Percentiles rank a stretch among this genome's conserved stretches.
Conservation (phyloP, 2,329 filamentous ascomycete species). For the Fusarium sp. region DNA sequence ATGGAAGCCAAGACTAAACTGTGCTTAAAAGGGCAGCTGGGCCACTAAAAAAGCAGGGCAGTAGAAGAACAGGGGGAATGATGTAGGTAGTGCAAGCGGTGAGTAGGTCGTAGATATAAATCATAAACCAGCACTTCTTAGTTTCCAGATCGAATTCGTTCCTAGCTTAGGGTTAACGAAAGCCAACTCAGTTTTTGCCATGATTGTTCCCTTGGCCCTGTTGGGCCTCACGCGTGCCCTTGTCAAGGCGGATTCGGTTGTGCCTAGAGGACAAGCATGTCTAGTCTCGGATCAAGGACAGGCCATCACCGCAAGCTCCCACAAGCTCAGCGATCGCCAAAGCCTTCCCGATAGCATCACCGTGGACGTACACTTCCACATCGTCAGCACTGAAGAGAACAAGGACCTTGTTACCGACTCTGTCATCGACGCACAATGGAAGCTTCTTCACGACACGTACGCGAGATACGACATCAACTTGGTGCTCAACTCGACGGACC, state of each 20-base stretch:
- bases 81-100: too few species aligned
- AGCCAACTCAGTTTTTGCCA: too few species aligned
- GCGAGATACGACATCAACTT: conserved; percentile 41
- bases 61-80: too few species aligned
- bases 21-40: too few species aligned
- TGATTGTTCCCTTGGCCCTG: too few species aligned
- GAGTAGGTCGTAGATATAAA: too few species aligned
- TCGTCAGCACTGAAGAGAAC: conserved; percentile 42
- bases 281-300: conserved; percentile 4
- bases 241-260: not conserved
- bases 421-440: conserved; percentile 36
- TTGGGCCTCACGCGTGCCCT: not conserved
- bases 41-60: too few species aligned
- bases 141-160: too few species aligned
- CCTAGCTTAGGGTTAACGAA: too few species aligned
- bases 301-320: not conserved
- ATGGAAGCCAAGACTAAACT: too few species aligned
- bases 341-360: conserved; percentile 36
- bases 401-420: conserved; percentile 23
- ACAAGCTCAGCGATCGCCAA: not conserved
- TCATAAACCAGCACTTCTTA: too few species aligned
- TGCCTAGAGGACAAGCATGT: conserved; percentile 4
- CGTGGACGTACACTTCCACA: conserved; percentile 44
- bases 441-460: conserved; percentile 34
- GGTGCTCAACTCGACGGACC: conserved; percentile 39